Conservation (phyloP, 2,329 filamentous ascomycete genomes). For the Beauveria brongniartii region DNA sequence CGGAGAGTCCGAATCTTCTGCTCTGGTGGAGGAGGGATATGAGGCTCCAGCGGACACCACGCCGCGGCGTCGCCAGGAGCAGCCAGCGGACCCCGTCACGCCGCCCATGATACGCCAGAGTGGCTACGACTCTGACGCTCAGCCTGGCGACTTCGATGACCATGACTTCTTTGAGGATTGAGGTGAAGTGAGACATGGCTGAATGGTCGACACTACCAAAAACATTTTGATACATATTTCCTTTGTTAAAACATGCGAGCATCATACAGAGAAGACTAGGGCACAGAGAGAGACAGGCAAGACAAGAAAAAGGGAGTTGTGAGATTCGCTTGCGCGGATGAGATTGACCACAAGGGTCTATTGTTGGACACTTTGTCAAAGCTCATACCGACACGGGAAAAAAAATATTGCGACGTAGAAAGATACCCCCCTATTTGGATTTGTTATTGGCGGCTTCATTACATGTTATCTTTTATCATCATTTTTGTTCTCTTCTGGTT, state of each 20-base stretch:
- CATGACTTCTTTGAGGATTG: slow-evolving; percentile 48
- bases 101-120: slow-evolving; percentile 53
- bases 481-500: not conserved
- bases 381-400: not conserved
- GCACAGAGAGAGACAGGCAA: not conserved
- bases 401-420: slow-evolving; percentile 15
- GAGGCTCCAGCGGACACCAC: slow-evolving; percentile 34
- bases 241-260: slow-evolving; percentile 19
- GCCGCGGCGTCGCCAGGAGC: slow-evolving; percentile 29
- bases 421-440: slow-evolving; percentile 18
- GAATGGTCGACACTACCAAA: not conserved
- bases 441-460: slow-evolving; percentile 7
- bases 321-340: not conserved
- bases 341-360: not conserved
- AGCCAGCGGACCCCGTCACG: slow-evolving; percentile 40
- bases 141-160: slow-evolving; percentile 51
- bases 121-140: slow-evolving; percentile 54
- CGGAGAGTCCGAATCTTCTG: slow-evolving; percentile 24
- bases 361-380: not conserved
- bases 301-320: not conserved
- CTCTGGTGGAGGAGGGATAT: slow-evolving; percentile 23
- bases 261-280: not conserved
- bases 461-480: not conserved
- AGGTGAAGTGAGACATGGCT: slow-evolving; percentile 8
- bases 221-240: slow-evolving; percentile 15